Evolutionary conservation across 208 protist genomes (phyloP).

Genomic region (Perkinsela sp.): DNA sequence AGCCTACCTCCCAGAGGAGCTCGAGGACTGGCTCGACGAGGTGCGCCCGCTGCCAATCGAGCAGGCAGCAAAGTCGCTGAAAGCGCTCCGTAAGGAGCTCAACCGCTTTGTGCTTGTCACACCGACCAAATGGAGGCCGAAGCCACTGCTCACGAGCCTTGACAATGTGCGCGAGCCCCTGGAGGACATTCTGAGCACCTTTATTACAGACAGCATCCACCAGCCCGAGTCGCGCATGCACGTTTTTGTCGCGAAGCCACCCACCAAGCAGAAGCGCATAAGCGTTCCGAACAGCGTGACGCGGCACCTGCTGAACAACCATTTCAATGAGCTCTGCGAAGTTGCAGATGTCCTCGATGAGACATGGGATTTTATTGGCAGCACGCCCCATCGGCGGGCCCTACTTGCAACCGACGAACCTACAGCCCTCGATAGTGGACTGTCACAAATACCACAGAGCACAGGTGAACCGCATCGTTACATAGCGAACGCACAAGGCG

Average conservation of each 20-base stretch:
- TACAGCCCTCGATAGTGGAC: background rate
- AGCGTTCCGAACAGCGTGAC: background rate
- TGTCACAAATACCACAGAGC: background rate
- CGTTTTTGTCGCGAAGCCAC: background rate
- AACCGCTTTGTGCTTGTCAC: background rate
- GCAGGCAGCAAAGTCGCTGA: background rate
- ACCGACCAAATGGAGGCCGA: background rate
- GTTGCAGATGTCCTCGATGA: background rate
- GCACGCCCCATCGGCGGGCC: background rate
- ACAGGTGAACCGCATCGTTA: background rate
- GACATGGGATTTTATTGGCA: background rate
- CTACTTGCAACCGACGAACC: background rate
- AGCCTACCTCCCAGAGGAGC: constrained; percentile 43
- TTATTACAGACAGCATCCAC: background rate
- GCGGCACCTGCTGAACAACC: background rate
- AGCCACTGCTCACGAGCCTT: background rate
- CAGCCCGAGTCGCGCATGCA: background rate
- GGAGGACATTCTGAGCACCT: background rate
- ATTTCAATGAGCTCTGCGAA: background rate
- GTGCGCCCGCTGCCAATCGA: background rate
- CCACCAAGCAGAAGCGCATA: background rate
- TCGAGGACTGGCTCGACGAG: constrained; percentile 38
- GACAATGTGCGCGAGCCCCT: background rate
- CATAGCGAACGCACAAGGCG: background rate
- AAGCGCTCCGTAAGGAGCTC: background rate